phyloP scores from a whole-genome alignment of 1,284 basidiomycete species.

The Leccinum griseonigrum region DNA sequence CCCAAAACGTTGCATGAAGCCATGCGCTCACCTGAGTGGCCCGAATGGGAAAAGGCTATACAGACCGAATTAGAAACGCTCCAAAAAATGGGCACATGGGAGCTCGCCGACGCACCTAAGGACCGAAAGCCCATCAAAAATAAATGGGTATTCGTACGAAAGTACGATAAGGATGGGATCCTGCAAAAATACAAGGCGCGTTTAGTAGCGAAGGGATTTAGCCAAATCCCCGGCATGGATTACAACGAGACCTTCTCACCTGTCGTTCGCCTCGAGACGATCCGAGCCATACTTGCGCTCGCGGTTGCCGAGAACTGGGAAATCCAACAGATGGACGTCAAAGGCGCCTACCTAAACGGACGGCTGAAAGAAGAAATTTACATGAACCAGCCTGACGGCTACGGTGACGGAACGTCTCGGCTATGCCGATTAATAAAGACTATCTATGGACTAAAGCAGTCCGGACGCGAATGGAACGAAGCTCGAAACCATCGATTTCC shows the following conservation, averaged over 20 bases:
- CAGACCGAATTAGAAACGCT: constrained; percentile 1
- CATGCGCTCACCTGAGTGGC: background rate
- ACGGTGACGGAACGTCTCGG: constrained; percentile 16
- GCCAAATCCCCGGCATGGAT: background rate
- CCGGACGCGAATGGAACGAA: no score
- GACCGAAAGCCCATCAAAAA: background rate
- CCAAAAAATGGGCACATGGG: background rate
- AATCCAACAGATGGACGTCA: constrained; percentile 31
- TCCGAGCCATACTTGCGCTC: background rate
- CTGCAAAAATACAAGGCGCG: constrained; percentile 7
- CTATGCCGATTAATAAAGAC: background rate
- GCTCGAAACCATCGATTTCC: no score
- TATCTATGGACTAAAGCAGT: no score
- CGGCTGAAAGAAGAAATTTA: constrained; percentile 39
- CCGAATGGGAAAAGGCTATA: constrained; percentile 9
- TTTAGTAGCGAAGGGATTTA: constrained; percentile 5
- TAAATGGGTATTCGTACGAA: constrained; percentile 5
- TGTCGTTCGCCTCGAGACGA: background rate
- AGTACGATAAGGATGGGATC: constrained; percentile 1
- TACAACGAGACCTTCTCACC: constrained; percentile 6
- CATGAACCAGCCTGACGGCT: constrained; percentile 37
- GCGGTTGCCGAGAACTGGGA: background rate
- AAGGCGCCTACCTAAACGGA: constrained; percentile 37
- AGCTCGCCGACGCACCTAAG: background rate
- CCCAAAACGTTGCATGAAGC: constrained; percentile 1